Evolutionary conservation across 2,329 filamentous ascomycete genomes (phyloP), one percentile per base, ranked within the genome.

Genomic region (Nannizziopsis barbatae): DNA sequence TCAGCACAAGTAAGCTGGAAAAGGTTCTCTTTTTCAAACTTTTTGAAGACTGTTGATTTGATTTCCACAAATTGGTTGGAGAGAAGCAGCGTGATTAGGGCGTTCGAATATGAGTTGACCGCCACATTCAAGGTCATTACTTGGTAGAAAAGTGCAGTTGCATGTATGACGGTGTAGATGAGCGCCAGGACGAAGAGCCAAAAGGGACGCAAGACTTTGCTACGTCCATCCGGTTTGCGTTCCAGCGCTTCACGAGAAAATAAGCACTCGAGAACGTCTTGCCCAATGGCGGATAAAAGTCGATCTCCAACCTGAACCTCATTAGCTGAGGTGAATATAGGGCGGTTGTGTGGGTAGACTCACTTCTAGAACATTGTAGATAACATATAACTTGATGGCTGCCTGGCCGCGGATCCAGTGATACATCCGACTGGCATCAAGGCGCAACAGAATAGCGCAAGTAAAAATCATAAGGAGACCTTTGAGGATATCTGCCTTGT

Each of bases 31-130:
- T 95, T 96, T 59, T 98, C 92, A 54, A 96, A 94, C 52, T 90
- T 92, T 71, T 98, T 96, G 73, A 98, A 98, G 0, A 98, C 93
- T 0, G 89, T 93, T 52, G 86, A 86, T 62, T 98, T 98, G 73
- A 98, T 95, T 69, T 98, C 92, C 38, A 98, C 92, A 59, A 98
- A 98, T 62, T 98, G 93, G 61, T 96, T 98, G 5, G 89, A 95
- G 62, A 98, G 79, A 1, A 98, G 74, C 0, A 98, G 76, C 0
- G 92, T 95, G 31, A 98, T 74, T 3, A 98, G 73, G 0, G 92
- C 90, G 61, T 98, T 98, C 0, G 89, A 95, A 66, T 98, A 98
- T 0, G 90, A 95, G 66, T 98, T 98, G 58, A 98, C 90, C 0
- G 92, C 92, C 2, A 98, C 93, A 55, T 98, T 98, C 47, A 98